Conservation (phyloP, 352 stramenopile genomes). For the Phytophthora hibernalis region DNA sequence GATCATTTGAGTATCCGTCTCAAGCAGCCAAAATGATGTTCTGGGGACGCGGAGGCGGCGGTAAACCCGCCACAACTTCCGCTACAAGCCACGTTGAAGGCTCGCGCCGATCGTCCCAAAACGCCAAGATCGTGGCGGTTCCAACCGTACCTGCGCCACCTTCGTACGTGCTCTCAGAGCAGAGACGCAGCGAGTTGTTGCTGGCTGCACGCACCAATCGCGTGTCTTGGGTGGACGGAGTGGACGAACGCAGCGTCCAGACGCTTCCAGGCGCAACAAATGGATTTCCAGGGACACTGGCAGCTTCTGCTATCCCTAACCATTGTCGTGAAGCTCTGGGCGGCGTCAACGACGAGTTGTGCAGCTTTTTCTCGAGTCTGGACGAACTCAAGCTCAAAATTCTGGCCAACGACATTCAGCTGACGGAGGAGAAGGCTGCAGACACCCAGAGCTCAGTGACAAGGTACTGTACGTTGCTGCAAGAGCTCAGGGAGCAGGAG, state of each 20-base stretch:
- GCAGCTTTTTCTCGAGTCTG: slow-evolving; percentile 40
- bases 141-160: slow-evolving; percentile 24
- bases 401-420: slow-evolving; percentile 39
- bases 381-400: slow-evolving; percentile 57
- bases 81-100: slow-evolving; percentile 4
- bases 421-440: slow-evolving; percentile 24
- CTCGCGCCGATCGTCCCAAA: slow-evolving; percentile 8
- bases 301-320: slow-evolving; percentile 13
- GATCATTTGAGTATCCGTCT: slow-evolving; percentile 24
- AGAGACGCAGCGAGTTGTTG: slow-evolving; percentile 78
- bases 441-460: neutral
- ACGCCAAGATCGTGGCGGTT: slow-evolving; percentile 6
- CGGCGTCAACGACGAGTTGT: slow-evolving; percentile 46
- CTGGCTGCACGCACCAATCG: slow-evolving; percentile 70
- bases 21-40: slow-evolving; percentile 42
- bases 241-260: slow-evolving; percentile 26
- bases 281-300: neutral
- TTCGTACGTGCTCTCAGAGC: slow-evolving; percentile 70
- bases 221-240: slow-evolving; percentile 76
- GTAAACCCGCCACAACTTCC: slow-evolving; percentile 12
- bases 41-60: slow-evolving; percentile 40
- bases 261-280: neutral
- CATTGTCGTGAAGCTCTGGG: slow-evolving; percentile 60
- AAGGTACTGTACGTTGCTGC: slow-evolving; percentile 49
- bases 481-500: slow-evolving; percentile 54